A percentile compares a stretch with the other conserved stretches of the same genome.
Conservation (phyloP, 2,329 filamentous ascomycete species). For the Chaetomium sp. region DNA sequence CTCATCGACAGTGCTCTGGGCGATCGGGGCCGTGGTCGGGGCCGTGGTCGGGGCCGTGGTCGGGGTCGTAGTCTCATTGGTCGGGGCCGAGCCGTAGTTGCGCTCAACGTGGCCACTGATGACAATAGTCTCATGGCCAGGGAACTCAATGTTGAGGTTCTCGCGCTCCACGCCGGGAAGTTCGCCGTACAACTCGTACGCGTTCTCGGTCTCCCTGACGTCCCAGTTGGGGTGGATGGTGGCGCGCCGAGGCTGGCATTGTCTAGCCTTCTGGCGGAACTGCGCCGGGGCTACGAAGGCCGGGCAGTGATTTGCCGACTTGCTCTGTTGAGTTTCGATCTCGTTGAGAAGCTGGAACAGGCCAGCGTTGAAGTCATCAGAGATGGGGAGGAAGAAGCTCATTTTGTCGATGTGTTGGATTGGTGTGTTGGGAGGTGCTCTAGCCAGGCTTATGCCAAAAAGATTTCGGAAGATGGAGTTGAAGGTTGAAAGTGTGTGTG, state of each 20-base stretch:
- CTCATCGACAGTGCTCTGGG: conserved; percentile 25
- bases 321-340: conserved; percentile 50
- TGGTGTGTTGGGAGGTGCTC: background rate
- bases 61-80: no score
- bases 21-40: no score
- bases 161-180: conserved; percentile 70
- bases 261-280: conserved; percentile 14
- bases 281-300: conserved; percentile 18
- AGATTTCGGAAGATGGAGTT: no score
- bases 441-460: no score
- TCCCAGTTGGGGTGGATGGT: conserved; percentile 71
- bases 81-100: conserved; percentile 33
- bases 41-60: no score
- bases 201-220: conserved; percentile 60
- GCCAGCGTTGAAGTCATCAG: conserved; percentile 25
- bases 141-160: conserved; percentile 72
- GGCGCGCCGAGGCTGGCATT: conserved; percentile 12
- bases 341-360: conserved; percentile 52
- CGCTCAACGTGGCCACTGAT: conserved; percentile 66
- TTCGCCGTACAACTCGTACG: conserved; percentile 75
- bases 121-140: conserved; percentile 65
- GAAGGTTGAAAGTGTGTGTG: background rate
- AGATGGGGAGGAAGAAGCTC: conserved; percentile 48
- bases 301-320: conserved; percentile 20
- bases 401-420: conserved; percentile 35